Conservation (phyloP, 495 filamentous ascomycete species). For the Pseudotulostoma volvatum region DNA sequence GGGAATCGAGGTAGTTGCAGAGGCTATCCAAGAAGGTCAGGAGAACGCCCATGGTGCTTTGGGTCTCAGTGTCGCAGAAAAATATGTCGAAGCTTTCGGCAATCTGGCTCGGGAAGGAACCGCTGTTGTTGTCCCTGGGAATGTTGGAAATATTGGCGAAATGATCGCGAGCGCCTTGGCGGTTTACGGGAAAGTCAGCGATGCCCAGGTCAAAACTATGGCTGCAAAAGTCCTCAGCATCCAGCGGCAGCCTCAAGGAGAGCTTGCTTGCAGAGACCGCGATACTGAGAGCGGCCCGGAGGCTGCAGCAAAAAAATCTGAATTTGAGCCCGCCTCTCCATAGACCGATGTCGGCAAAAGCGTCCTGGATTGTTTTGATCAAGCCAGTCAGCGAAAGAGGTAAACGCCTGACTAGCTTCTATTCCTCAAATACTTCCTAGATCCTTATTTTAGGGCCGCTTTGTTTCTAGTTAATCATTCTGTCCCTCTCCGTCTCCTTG, state of each 20-base stretch:
- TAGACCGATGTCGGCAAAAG: conserved; percentile 29
- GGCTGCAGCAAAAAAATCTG: conserved; percentile 2
- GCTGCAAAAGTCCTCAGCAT: conserved; percentile 35
- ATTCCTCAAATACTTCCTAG: no score
- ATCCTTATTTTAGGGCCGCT: no score
- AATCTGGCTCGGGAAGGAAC: conserved; percentile 88
- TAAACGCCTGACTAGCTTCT: no score
- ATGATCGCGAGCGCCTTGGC: conserved; percentile 96
- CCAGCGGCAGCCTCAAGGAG: conserved; percentile 8
- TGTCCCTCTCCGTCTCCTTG: no score
- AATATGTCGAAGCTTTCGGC: conserved; percentile 92
- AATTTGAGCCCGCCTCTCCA: conserved; percentile 2
- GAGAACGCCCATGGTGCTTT: conserved; percentile 66
- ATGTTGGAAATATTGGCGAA: conserved; percentile 88
- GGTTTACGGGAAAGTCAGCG: conserved; percentile 85
- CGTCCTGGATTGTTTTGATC: conserved; percentile 37
- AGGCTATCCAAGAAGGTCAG: conserved; percentile 50
- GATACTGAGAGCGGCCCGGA: conserved; percentile 5
- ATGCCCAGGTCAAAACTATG: conserved; percentile 57
- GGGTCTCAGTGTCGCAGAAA: conserved; percentile 80
- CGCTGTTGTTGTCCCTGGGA: conserved; percentile 84
- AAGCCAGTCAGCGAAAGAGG: conserved; percentile 27
- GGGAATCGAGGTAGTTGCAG: conserved; percentile 74
- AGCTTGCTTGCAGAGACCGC: conserved; percentile 1
- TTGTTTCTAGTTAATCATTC: no score